A percentile compares a stretch with the other conserved stretches of the same genome.
Evolutionary conservation across 2,329 filamentous ascomycete genomes (phyloP).

Genomic region (Neopestalotiopsis rosae): DNA sequence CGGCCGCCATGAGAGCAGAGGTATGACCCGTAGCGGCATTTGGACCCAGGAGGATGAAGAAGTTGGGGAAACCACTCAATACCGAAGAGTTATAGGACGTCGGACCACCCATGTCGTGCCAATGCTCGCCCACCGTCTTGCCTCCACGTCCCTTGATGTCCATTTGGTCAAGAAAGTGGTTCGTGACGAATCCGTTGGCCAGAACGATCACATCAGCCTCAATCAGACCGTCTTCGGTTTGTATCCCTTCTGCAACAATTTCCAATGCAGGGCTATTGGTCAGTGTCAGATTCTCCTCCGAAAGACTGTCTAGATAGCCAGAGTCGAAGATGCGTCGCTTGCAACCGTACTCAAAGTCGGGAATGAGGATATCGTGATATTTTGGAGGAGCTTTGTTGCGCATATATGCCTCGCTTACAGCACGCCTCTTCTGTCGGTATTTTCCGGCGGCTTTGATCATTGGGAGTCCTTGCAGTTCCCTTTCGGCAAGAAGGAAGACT

Average conservation of each 20-base stretch:
- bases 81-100: conserved; percentile 65
- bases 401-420: conserved; percentile 46
- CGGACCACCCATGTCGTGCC: conserved; percentile 63
- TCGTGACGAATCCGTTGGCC: conserved; percentile 66
- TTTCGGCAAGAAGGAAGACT: conserved; percentile 45
- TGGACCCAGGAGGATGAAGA: conserved; percentile 67
- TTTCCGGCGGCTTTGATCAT: conserved; percentile 39
- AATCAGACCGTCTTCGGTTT: conserved; percentile 43
- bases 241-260: conserved; percentile 48
- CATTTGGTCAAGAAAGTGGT: conserved; percentile 58
- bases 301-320: conserved; percentile 58
- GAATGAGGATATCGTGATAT: conserved; percentile 66
- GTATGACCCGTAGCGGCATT: conserved; percentile 68
- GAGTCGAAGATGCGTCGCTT: conserved; percentile 68
- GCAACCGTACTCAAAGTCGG: conserved; percentile 67
- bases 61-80: conserved; percentile 67
- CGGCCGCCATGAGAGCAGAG: conserved; percentile 62
- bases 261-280: conserved; percentile 55
- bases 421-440: conserved; percentile 43
- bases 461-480: conserved; percentile 40
- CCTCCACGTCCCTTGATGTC: conserved; percentile 56
- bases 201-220: conserved; percentile 66
- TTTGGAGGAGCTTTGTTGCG: conserved; percentile 56
- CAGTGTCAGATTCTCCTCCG: conserved; percentile 50
- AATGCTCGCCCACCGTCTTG: conserved; percentile 57